Evolutionary conservation across 148 eudicot species (phyloP).

Genomic region (Rhododendron ferrugineum): DNA sequence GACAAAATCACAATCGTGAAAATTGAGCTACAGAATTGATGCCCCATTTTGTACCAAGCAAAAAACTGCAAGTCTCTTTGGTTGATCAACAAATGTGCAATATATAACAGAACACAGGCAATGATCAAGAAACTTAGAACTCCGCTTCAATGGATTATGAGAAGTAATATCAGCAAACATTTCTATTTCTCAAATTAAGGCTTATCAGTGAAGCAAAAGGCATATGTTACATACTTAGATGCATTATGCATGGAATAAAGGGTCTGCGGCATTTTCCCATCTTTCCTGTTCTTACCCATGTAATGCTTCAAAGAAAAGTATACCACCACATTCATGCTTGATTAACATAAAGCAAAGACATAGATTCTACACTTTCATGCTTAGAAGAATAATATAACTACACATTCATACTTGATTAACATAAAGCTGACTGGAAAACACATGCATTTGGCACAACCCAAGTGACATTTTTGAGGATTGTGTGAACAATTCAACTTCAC

Average conservation of each 20-base stretch:
- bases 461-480: neutral
- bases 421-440: neutral
- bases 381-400: neutral
- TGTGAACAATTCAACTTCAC: neutral
- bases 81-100: neutral
- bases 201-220: neutral
- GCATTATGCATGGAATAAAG: neutral
- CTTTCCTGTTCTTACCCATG: neutral
- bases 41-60: neutral
- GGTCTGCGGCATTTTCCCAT: neutral
- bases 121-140: neutral
- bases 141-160: neutral
- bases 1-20: neutral
- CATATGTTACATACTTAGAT: neutral
- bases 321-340: neutral
- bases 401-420: neutral
- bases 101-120: neutral
- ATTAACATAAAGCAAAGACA: neutral
- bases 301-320: neutral
- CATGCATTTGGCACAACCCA: neutral
- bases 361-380: neutral
- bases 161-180: neutral
- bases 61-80: neutral
- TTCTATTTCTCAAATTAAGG: neutral
- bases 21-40: neutral